Evolutionary conservation across 495 filamentous ascomycete species (phyloP).

Genomic region (Penicillium cosmopolitanum): DNA sequence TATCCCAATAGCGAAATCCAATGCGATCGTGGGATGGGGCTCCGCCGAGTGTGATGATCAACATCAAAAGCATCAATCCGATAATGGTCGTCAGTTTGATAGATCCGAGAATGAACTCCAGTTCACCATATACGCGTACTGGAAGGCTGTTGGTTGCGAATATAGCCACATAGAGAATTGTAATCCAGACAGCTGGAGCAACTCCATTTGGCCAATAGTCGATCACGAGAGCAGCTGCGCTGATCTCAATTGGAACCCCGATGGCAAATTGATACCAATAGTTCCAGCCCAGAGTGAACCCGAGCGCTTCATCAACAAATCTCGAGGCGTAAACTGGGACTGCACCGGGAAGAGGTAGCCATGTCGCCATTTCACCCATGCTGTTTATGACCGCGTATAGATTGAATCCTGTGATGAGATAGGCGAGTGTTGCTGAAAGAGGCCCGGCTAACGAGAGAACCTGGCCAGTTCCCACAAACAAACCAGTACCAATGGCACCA

Average conservation of each 20-base stretch:
- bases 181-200: slow-evolving; percentile 43
- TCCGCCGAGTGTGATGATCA: slow-evolving; percentile 50
- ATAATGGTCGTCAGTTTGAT: slow-evolving; percentile 52
- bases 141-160: slow-evolving; percentile 44
- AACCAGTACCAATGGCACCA: slow-evolving; percentile 65
- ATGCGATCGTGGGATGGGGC: slow-evolving; percentile 26
- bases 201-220: slow-evolving; percentile 61
- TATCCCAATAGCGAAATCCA: slow-evolving; percentile 52
- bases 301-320: slow-evolving; percentile 67
- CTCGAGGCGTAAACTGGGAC: slow-evolving; percentile 68
- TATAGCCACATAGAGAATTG: slow-evolving; percentile 48
- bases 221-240: slow-evolving; percentile 66
- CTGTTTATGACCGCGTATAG: slow-evolving; percentile 53
- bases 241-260: slow-evolving; percentile 67
- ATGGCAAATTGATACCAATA: slow-evolving; percentile 55
- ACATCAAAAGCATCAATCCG: slow-evolving; percentile 49
- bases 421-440: slow-evolving; percentile 65
- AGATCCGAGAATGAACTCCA: slow-evolving; percentile 46
- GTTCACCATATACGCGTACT: slow-evolving; percentile 51
- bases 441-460: slow-evolving; percentile 65
- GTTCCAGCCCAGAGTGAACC: slow-evolving; percentile 74
- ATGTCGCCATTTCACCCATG: slow-evolving; percentile 70
- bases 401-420: slow-evolving; percentile 63
- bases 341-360: slow-evolving; percentile 69
- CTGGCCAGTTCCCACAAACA: slow-evolving; percentile 70